Evolutionary conservation across 192 early-diverging fungal species (phyloP), one percentile per base, ranked within the genome.

Genomic region (Anaeromyces robustus): DNA sequence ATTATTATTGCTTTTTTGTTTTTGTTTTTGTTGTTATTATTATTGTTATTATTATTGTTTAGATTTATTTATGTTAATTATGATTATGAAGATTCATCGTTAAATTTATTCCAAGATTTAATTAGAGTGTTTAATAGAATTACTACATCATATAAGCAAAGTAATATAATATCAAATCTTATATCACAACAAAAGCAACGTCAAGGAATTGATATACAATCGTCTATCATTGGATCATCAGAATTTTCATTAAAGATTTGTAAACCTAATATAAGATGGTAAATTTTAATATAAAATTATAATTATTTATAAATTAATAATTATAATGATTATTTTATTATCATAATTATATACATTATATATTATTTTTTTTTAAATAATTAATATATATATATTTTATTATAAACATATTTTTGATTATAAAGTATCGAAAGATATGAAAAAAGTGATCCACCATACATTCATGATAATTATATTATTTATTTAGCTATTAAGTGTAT

Each of bases 51-150:
- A 32, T 77, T n/a, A 31, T 31, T 22, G 5, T 31, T 82, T 19
- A 86, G 86, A 22, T 86, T 85, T 28, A 90, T 96, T 28, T 98
- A 91, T 81, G 81, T 80, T 32, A 88, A 89, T 77, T 98, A 95
- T 83, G 97, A 98, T 81, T 86, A 85, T 37, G 92, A 93, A 52
- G 86, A 89, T 6, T 88, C 92, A 30, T 89, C 92, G 29, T 92
- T 93, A 12, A 92, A 94, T 79, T 91, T 94, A 9, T 92, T 96
- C 80, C 86, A 87, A 22, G 96, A 96, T 77, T 92, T 96, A 87
- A 87, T 98, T 32, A 88, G 90, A 31, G 91, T 90, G 12, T 86
- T 97, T 78, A 89, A 89, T 18, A 88, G 89, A 26, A 88, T 88
- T 17, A 78, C 96, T n/a, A 92, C 94, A 9, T 85, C 89, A 0